These are phyloP conservation scores for Selenicereus undatus DNA, from an alignment of 148 eudicot species.

Conservation along the genomic window DNA sequence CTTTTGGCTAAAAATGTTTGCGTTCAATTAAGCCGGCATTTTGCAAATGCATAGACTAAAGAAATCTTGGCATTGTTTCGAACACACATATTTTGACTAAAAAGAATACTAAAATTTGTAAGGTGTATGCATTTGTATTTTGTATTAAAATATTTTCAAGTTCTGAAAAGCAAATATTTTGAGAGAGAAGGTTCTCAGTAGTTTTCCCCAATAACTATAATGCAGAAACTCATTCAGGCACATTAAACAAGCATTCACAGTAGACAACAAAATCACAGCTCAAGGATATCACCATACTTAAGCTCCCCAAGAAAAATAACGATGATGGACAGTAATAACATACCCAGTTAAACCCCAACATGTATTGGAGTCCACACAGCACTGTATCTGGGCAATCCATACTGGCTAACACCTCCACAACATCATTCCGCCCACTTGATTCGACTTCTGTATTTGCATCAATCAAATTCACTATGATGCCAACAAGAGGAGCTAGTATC, in stretches of 20 bases:
- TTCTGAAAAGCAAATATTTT: too few species aligned
- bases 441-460: constrained; percentile 52
- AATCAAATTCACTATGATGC: constrained; percentile 72
- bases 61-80: too few species aligned
- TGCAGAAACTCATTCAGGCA: too few species aligned
- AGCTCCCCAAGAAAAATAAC: not conserved
- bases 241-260: not conserved
- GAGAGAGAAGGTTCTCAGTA: too few species aligned
- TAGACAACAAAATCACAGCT: not conserved
- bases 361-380: constrained; percentile 65
- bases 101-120: too few species aligned
- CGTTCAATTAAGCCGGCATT: too few species aligned
- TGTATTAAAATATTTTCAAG: too few species aligned
- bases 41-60: too few species aligned
- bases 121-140: too few species aligned
- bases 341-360: constrained; percentile 77
- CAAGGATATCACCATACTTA: not conserved
- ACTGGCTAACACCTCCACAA: constrained; percentile 71
- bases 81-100: too few species aligned
- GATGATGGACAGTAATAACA: constrained; percentile 21
- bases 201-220: too few species aligned
- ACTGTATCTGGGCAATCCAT: constrained; percentile 85
- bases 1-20: too few species aligned
- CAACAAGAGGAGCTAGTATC: constrained; percentile 93
- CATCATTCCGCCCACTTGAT: constrained; percentile 50